Base-by-base conservation (phyloP, 768 basidiomycete genomes). In the Mycena pura region DNA sequence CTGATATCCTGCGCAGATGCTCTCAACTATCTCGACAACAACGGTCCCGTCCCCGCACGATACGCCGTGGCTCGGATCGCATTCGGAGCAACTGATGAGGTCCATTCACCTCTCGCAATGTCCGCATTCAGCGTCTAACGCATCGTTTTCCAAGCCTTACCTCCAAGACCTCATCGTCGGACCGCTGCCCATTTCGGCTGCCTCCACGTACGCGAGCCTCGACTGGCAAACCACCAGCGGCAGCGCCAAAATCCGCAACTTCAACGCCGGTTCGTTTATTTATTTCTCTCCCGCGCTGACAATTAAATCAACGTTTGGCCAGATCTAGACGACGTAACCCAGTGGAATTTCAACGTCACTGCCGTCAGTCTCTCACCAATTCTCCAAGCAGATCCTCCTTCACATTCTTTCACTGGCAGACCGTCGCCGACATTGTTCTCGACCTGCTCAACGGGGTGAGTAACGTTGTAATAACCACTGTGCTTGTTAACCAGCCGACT, bases 221-320 rank as follows among this genome's bases (percentile, higher is more conserved):
- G 65, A 69, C 50, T 69, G 68, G 68, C 51, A 58, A 6, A 64
- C 65, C 5, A 69, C 68, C 5, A 69, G 63, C 19, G 68, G 68
- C 19, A 66, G 60, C 41, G 52, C 68, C 5, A 66, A 62, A 40
- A 66, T 66, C 25, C 55, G 62, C 3, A 69, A 69, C 38, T 64
- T 59, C 17, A 51, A 59, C 21, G 62, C 68, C 4, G 68, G 65
- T 62, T 39, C 17, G 59, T 60, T 49, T 36, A 15, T 19, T 14
- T 38, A 15, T 31, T 28, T 3, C 43, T 27, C 6, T 40, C 22
- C 44, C 15, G 34, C 8, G 28, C 49, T 46, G 15, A n/a, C 27
- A 34, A 6, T 56, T 62, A 38, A 61, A 21, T 49, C 48, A 45
- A 25, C 21, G 8, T 27, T 21, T 11, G 9, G n/a, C 17, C 21